Evolutionary conservation across 75 land plant species (phyloP), one percentile per base, ranked within the genome.

Genomic region (Cryptomeria japonica): DNA sequence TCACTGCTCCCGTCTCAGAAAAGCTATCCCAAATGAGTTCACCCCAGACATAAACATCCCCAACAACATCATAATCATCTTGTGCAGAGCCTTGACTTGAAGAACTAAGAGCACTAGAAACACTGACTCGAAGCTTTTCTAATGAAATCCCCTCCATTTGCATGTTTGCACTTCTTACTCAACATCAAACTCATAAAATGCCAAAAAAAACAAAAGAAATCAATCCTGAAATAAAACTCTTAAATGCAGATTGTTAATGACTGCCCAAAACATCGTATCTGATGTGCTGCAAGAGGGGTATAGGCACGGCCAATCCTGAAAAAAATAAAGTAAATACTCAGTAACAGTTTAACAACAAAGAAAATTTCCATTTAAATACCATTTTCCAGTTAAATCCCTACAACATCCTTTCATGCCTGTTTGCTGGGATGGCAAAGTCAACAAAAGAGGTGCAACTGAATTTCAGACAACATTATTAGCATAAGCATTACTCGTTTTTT

Each of bases 1-100:
- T 89, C 22, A 56, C 32, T 32, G 42, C 51, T 41, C 90, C 90
- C 39, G 39, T 44, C 32, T 80, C 89, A 72, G 44, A 56, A 22
- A 87, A 78, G 41, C 90, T 84, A 84, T 89, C 82, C 41, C 90
- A 58, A 39, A 87, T 42, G 37, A 89, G 84, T 89, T 89, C 89
- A 22, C 90, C 90, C 90, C 90, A 89, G 41, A 89, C 83, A 56
- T 88, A 89, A 51, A 89, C 68, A 18, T 89, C 89, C 31, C 90
- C 89, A 25, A 87, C 49, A 42, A 64, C 46, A 89, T 89, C 90
- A 68, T 36, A 87, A 42, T 87, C 90, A 87, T 89, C 90, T 61
- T 89, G 90, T 28, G 38, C 64, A 58, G 89, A 89, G 32, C 90
- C 90, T 73, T 89, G 90, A 85, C 90, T 89, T 61, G 90, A 89